A percentile compares a stretch with the other conserved stretches of the same genome.
phyloP scores from a whole-genome alignment of 768 basidiomycete genomes.

The Pleurotus ostreatus region DNA sequence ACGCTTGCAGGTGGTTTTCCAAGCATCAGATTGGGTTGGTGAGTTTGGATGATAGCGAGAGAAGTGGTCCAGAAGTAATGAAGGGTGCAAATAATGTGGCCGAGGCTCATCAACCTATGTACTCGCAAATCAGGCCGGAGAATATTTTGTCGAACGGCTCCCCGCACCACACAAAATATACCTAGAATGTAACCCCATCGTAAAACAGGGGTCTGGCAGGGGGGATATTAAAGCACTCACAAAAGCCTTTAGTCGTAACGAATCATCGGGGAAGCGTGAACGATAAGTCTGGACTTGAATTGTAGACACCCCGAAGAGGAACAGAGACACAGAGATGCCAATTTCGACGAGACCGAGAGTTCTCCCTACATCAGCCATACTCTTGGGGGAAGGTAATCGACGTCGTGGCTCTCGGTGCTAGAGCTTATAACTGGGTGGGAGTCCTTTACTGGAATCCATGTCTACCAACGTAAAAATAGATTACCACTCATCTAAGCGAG shows the following conservation, averaged over 20 bases:
- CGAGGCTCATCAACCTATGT: slow-evolving; percentile 16
- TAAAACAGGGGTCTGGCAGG: background rate
- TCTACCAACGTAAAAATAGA: too few species aligned
- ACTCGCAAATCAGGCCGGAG: too few species aligned
- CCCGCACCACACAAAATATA: too few species aligned
- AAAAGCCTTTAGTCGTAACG: slow-evolving; percentile 18
- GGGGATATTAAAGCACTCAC: slow-evolving; percentile 9
- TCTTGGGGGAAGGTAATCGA: too few species aligned
- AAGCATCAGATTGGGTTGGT: slow-evolving; percentile 15
- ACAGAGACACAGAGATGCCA: slow-evolving; percentile 19
- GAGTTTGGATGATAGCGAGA: slow-evolving; percentile 16
- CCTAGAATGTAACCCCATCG: too few species aligned
- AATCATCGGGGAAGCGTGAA: slow-evolving; percentile 18
- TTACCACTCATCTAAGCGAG: too few species aligned
- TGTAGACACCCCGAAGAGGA: slow-evolving; percentile 23
- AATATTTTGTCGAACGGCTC: too few species aligned
- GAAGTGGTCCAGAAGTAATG: slow-evolving; percentile 26
- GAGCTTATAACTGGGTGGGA: too few species aligned
- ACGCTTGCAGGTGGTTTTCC: slow-evolving; percentile 16
- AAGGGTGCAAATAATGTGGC: slow-evolving; percentile 22
- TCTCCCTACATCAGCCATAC: slow-evolving; percentile 10
- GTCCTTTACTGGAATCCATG: too few species aligned
- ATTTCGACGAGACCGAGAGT: slow-evolving; percentile 23
- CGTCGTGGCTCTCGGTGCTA: too few species aligned
- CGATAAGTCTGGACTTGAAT: slow-evolving; percentile 20